phyloP scores from a whole-genome alignment of 2,329 filamentous ascomycete genomes.

The Fusarium floridanum region DNA sequence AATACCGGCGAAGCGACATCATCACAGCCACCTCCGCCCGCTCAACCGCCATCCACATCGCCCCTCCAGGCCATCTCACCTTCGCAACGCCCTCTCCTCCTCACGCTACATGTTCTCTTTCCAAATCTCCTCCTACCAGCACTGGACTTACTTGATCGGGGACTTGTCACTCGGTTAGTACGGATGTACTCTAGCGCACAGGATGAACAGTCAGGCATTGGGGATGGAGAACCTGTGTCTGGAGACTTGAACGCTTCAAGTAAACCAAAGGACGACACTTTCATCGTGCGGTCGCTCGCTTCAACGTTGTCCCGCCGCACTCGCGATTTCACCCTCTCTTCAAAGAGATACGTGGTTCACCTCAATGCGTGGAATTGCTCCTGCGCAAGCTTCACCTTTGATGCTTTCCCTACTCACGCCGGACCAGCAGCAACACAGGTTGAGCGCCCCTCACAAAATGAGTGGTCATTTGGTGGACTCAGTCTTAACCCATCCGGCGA shows the following conservation, averaged over 20 bases:
- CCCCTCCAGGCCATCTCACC: constrained; percentile 34
- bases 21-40: constrained; percentile 16
- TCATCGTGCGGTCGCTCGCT: constrained; percentile 74
- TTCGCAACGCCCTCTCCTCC: constrained; percentile 68
- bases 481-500: constrained; percentile 53
- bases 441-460: not conserved
- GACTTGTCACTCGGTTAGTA: constrained; percentile 72
- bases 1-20: constrained; percentile 7
- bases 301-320: constrained; percentile 48
- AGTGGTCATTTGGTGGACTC: constrained; percentile 65
- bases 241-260: constrained; percentile 35
- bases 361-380: constrained; percentile 87
- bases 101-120: constrained; percentile 88
- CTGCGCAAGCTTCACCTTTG: constrained; percentile 86
- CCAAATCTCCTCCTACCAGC: constrained; percentile 85
- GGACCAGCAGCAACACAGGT: constrained; percentile 8
- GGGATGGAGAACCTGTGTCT: constrained; percentile 1
- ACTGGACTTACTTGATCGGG: constrained; percentile 86
- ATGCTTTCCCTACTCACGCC: constrained; percentile 67
- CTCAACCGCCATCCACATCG: constrained; percentile 33
- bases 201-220: not conserved
- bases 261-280: constrained; percentile 54
- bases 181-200: not conserved
- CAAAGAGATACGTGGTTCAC: constrained; percentile 75
- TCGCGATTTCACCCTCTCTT: constrained; percentile 25